Evolutionary conservation across 805 yeast genomes (phyloP).

Genomic region (Lachancea meyersii): DNA sequence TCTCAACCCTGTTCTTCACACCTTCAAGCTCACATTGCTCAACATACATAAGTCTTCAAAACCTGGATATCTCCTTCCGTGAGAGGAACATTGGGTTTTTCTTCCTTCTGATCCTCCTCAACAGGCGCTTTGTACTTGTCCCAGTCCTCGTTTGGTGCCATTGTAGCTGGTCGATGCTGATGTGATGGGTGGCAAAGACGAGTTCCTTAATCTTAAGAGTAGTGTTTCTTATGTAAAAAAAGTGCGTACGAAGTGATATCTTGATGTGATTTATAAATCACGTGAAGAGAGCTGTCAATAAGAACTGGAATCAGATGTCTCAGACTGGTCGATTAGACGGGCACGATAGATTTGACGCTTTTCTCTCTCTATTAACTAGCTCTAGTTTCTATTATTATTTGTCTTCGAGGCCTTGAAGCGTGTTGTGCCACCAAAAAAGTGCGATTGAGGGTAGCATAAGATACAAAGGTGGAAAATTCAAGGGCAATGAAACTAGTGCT

Average conservation of each 20-base stretch:
- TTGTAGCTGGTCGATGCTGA: constrained; percentile 25
- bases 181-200: constrained; percentile 17
- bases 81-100: constrained; percentile 76
- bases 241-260: not conserved
- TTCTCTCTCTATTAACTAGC: too few species aligned
- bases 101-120: constrained; percentile 54
- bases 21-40: not conserved
- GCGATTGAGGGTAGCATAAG: too few species aligned
- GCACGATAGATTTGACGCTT: too few species aligned
- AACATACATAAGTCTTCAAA: constrained; percentile 68
- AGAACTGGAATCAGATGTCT: too few species aligned
- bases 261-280: too few species aligned
- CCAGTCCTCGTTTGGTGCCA: constrained; percentile 99
- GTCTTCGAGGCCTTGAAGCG: too few species aligned
- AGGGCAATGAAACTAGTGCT: too few species aligned
- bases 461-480: too few species aligned
- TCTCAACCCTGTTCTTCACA: not conserved
- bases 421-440: too few species aligned
- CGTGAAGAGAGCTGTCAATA: too few species aligned
- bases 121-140: constrained; percentile 90
- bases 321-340: too few species aligned
- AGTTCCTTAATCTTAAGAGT: not conserved
- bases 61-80: constrained; percentile 97
- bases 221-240: not conserved
- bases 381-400: too few species aligned